Conservation (phyloP, 2,329 filamentous ascomycete genomes). For the Ascochyta clinopodiicola region DNA sequence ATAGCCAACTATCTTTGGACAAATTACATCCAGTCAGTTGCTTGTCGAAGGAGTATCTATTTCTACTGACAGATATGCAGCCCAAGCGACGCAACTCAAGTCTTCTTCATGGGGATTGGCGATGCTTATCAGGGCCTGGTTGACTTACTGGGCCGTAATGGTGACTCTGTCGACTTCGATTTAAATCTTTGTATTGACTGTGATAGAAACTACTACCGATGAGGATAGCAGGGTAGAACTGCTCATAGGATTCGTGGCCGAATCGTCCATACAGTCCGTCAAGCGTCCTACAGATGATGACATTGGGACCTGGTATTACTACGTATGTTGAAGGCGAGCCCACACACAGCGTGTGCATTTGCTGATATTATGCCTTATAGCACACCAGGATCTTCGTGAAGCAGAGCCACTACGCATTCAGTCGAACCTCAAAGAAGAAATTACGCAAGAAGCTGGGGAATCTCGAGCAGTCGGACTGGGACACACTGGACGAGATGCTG, state of each 20-base stretch:
- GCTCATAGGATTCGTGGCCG: constrained; percentile 82
- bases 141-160: constrained; percentile 77
- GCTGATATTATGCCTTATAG: constrained; percentile 26
- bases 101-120: constrained; percentile 90
- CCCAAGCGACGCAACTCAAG: constrained; percentile 69
- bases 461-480: constrained; percentile 55
- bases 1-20: constrained; percentile 92
- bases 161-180: constrained; percentile 53
- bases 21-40: constrained; percentile 81
- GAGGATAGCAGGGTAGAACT: constrained; percentile 61
- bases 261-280: constrained; percentile 75
- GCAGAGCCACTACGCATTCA: constrained; percentile 76
- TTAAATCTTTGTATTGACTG: not conserved
- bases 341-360: not conserved
- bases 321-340: constrained; percentile 49
- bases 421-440: constrained; percentile 64
- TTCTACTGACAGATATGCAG: constrained; percentile 27
- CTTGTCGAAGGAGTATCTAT: too few species aligned
- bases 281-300: constrained; percentile 70
- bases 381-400: constrained; percentile 83
- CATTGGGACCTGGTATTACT: constrained; percentile 84
- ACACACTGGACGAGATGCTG: constrained; percentile 64
- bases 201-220: constrained; percentile 11
- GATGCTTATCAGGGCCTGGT: constrained; percentile 85
- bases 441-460: constrained; percentile 64